phyloP scores from a whole-genome alignment of 1,284 basidiomycete species.

The Marasmius sp. region DNA sequence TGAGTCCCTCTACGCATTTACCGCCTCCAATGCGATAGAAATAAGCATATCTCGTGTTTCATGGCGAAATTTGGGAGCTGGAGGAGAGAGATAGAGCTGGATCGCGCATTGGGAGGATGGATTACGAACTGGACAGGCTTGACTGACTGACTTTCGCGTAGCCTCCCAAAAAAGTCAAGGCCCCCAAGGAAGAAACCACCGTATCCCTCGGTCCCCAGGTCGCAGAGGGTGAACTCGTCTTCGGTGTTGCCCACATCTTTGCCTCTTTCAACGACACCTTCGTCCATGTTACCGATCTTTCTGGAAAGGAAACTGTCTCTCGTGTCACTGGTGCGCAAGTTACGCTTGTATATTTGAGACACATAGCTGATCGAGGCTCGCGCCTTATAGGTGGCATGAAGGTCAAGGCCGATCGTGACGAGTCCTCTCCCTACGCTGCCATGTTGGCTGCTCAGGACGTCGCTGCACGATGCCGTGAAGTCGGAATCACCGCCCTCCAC shows the following conservation, averaged over 20 bases:
- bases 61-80: too few species aligned
- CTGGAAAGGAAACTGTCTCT: constrained; percentile 95
- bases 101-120: not conserved
- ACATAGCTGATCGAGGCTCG: not conserved
- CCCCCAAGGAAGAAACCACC: constrained; percentile 75
- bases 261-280: constrained; percentile 99
- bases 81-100: not conserved
- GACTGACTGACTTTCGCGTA: constrained; percentile 26
- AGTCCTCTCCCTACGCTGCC: not conserved
- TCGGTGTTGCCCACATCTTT: constrained; percentile 96
- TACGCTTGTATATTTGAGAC: not conserved
- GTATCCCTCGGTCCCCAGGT: constrained; percentile 93
- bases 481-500: not conserved
- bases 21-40: not conserved
- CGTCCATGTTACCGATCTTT: constrained; percentile 98
- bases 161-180: constrained; percentile 81
- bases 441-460: constrained; percentile 72
- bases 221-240: constrained; percentile 92
- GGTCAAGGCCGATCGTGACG: constrained; percentile 48
- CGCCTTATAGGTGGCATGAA: not conserved
- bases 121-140: not conserved
- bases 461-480: constrained; percentile 73
- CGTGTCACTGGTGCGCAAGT: not conserved
- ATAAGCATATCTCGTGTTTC: not conserved
- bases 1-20: not conserved